A percentile compares a stretch with the other conserved stretches of the same genome.
phyloP scores from a whole-genome alignment of 2,329 filamentous ascomycete genomes.

The Pyrenophora tritici-repentis region DNA sequence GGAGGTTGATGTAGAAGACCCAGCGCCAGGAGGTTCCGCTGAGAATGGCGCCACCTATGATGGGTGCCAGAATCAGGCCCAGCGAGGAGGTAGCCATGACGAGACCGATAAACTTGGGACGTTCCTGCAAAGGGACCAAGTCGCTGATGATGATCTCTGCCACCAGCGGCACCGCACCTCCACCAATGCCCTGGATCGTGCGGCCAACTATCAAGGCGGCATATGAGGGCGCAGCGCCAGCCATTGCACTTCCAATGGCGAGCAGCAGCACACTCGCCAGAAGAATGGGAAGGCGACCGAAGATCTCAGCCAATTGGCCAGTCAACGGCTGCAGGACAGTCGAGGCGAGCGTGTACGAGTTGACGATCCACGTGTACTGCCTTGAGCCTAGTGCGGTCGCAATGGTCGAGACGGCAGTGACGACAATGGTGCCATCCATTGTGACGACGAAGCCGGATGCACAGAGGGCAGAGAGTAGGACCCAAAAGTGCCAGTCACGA shows the following conservation, averaged over 20 bases:
- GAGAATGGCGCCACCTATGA: constrained; percentile 42
- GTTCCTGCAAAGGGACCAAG: constrained; percentile 54
- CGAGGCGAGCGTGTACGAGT: constrained; percentile 34
- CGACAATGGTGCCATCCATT: constrained; percentile 48
- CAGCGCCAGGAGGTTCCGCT: constrained; percentile 51
- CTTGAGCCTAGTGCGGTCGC: constrained; percentile 30
- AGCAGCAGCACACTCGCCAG: constrained; percentile 53
- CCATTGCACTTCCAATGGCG: constrained; percentile 58
- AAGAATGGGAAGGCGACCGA: constrained; percentile 53
- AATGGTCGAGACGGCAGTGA: constrained; percentile 52
- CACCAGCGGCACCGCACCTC: constrained; percentile 54
- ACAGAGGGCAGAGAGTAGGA: neutral
- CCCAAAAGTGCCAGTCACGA: too few relatives aligned
- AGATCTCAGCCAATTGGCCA: constrained; percentile 59
- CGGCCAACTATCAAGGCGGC: constrained; percentile 61
- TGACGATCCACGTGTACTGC: constrained; percentile 35
- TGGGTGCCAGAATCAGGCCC: constrained; percentile 37
- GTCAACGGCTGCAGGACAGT: constrained; percentile 57
- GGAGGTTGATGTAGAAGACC: constrained; percentile 52
- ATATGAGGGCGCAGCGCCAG: constrained; percentile 53
- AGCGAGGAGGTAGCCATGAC: constrained; percentile 32
- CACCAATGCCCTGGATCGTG: constrained; percentile 59
- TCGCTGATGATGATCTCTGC: constrained; percentile 58
- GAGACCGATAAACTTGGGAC: constrained; percentile 49
- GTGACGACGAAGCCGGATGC: constrained; percentile 20